phyloP scores from a whole-genome alignment of 2,329 filamentous ascomycete genomes.

The Penicillium digitatum region DNA sequence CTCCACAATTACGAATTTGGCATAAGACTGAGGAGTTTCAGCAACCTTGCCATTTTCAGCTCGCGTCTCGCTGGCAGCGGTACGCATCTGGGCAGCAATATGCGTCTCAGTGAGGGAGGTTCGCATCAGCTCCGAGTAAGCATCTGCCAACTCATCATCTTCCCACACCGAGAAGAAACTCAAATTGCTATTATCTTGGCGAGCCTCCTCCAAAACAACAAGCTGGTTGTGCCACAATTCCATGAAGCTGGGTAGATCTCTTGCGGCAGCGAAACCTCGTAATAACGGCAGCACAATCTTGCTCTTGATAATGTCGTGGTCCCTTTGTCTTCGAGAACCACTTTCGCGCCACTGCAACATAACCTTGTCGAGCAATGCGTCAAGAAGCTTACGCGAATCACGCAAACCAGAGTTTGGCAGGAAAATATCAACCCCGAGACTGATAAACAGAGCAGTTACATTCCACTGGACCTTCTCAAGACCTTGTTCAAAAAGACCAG shows the following conservation, averaged over 20 bases:
- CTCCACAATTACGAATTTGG: conserved; percentile 36
- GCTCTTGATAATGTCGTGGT: conserved; percentile 36
- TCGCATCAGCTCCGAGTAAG: conserved; percentile 34
- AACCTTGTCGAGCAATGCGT: conserved; percentile 36
- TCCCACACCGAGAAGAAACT: conserved; percentile 42
- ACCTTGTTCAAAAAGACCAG: conserved; percentile 36
- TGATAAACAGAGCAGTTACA: conserved; percentile 41
- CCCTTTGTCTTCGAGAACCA: conserved; percentile 11
- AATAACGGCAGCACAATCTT: conserved; percentile 40
- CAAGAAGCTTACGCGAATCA: conserved; percentile 35
- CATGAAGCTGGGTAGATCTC: conserved; percentile 41
- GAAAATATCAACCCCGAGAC: conserved; percentile 43
- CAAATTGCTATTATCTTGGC: conserved; percentile 21
- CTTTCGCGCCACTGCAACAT: conserved; percentile 31
- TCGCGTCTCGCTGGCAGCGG: conserved; percentile 28
- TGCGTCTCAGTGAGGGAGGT: conserved; percentile 30
- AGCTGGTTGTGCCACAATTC: conserved; percentile 42
- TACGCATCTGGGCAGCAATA: conserved; percentile 30
- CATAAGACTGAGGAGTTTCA: conserved; percentile 30
- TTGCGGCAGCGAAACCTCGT: conserved; percentile 39
- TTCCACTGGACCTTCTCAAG: conserved; percentile 39
- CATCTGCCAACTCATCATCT: conserved; percentile 42
- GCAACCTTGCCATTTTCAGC: conserved; percentile 28
- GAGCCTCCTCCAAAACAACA: conserved; percentile 34
- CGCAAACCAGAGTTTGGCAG: conserved; percentile 43